phyloP scores from a whole-genome alignment of 2,329 filamentous ascomycete species.

The Penicillium freii region DNA sequence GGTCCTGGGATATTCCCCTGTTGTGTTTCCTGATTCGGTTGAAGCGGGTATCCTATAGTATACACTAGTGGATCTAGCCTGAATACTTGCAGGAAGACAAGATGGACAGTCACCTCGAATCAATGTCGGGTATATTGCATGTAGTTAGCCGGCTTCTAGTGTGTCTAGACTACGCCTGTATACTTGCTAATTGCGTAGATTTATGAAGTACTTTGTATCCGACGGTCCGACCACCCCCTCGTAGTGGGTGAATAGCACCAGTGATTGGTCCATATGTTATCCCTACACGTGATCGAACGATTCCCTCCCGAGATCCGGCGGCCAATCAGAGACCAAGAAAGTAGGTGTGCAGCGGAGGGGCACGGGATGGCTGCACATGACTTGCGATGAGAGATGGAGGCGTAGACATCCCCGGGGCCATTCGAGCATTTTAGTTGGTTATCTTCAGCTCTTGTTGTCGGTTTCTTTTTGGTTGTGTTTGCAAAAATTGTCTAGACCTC shows the following conservation, averaged over 20 bases:
- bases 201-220: neutral
- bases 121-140: neutral
- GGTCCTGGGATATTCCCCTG: neutral
- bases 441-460: slow-evolving; percentile 5
- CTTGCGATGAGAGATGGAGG: slow-evolving; percentile 11
- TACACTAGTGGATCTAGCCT: slow-evolving; percentile 5
- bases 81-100: neutral
- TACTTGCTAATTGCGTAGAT: neutral
- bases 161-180: neutral
- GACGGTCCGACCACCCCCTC: slow-evolving; percentile 6
- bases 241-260: neutral
- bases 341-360: slow-evolving; percentile 28
- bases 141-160: neutral
- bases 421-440: slow-evolving; percentile 13
- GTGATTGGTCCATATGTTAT: slow-evolving; percentile 15
- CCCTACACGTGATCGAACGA: slow-evolving; percentile 30
- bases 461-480: neutral
- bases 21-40: neutral
- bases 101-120: neutral
- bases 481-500: slow-evolving; percentile 1
- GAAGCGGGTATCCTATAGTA: neutral
- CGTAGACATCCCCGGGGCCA: slow-evolving; percentile 12
- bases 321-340: slow-evolving; percentile 29
- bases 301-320: slow-evolving; percentile 18
- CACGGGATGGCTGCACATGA: slow-evolving; percentile 44